phyloP scores from a whole-genome alignment of 345 rosid genomes.

The Mercurialis annua region DNA sequence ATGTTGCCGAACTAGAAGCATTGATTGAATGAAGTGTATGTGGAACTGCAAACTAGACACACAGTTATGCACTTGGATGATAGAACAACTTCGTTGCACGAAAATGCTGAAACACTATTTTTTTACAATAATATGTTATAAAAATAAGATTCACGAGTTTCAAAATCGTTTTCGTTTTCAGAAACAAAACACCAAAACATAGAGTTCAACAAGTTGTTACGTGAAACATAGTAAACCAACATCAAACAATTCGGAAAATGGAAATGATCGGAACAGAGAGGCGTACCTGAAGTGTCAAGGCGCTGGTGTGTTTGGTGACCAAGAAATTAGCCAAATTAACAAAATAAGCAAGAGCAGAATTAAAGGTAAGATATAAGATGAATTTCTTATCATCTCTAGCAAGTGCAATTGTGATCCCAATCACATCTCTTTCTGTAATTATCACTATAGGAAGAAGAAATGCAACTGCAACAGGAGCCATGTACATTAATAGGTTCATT shows the following conservation, averaged over 20 bases:
- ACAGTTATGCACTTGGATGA: too few species aligned
- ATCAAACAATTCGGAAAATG: neutral
- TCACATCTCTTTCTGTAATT: slow-evolving; percentile 34
- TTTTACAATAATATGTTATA: too few species aligned
- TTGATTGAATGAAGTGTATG: too few species aligned
- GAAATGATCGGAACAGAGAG: neutral
- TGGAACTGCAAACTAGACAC: too few species aligned
- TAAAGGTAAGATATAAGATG: slow-evolving; percentile 37
- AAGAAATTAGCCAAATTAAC: slow-evolving; percentile 44
- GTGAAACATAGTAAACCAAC: too few species aligned
- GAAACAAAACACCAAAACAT: too few species aligned
- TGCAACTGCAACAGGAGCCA: slow-evolving; percentile 46
- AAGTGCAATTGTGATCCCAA: slow-evolving; percentile 41
- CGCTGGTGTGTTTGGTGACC: slow-evolving; percentile 50
- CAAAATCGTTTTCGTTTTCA: too few species aligned
- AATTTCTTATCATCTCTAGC: slow-evolving; percentile 40
- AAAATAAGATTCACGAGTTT: too few species aligned
- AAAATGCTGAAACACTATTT: too few species aligned
- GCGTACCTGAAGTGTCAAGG: slow-evolving; percentile 51
- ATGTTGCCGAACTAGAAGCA: too few species aligned
- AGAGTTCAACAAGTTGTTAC: too few species aligned
- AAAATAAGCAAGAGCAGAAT: slow-evolving; percentile 42
- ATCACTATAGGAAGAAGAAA: slow-evolving; percentile 37
- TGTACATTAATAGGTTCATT: slow-evolving; percentile 51
- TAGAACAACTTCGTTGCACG: too few species aligned